Evolutionary conservation across 2,329 filamentous ascomycete species (phyloP).

Genomic region (Corniculantispora saksenae): DNA sequence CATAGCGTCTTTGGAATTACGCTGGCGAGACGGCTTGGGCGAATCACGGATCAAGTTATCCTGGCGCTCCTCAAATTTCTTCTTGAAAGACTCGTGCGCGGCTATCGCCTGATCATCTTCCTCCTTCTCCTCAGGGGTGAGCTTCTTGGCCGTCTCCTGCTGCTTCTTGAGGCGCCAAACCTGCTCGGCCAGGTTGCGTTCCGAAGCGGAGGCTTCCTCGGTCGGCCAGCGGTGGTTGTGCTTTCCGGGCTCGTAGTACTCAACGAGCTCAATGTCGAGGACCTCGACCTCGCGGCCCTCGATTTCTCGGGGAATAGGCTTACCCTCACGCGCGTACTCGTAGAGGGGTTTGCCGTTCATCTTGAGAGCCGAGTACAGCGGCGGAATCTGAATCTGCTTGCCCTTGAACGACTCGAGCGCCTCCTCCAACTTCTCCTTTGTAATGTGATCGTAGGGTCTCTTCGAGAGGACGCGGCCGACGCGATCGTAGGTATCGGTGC

Average conservation of each 20-base stretch:
- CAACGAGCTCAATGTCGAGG: slow-evolving; percentile 73
- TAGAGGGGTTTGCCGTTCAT: slow-evolving; percentile 94
- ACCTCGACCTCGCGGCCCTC: slow-evolving; percentile 79
- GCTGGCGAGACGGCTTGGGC: slow-evolving; percentile 27
- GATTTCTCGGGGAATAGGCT: slow-evolving; percentile 82
- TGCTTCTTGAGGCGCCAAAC: slow-evolving; percentile 64
- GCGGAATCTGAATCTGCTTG: slow-evolving; percentile 84
- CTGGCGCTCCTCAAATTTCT: slow-evolving; percentile 58
- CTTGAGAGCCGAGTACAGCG: slow-evolving; percentile 88
- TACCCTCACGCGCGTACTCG: slow-evolving; percentile 91
- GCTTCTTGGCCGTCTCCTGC: slow-evolving; percentile 50
- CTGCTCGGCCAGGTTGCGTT: slow-evolving; percentile 76
- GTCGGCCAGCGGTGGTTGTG: slow-evolving; percentile 80
- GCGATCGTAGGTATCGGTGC: slow-evolving; percentile 89
- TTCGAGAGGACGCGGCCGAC: slow-evolving; percentile 79
- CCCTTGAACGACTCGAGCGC: slow-evolving; percentile 76
- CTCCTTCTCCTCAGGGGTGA: slow-evolving; percentile 56
- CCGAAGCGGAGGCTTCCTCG: slow-evolving; percentile 73
- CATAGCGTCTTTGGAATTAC: slow-evolving; percentile 40
- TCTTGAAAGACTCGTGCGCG: slow-evolving; percentile 59
- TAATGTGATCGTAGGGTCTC: slow-evolving; percentile 78
- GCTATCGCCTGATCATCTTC: slow-evolving; percentile 56
- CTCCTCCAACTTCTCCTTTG: slow-evolving; percentile 73
- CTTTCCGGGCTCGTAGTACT: slow-evolving; percentile 80
- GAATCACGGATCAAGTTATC: slow-evolving; percentile 57